A percentile compares a stretch with the other conserved stretches of the same genome.
Evolutionary conservation across 768 basidiomycete species (phyloP).

Genomic region (Xerocomus potaroensis): DNA sequence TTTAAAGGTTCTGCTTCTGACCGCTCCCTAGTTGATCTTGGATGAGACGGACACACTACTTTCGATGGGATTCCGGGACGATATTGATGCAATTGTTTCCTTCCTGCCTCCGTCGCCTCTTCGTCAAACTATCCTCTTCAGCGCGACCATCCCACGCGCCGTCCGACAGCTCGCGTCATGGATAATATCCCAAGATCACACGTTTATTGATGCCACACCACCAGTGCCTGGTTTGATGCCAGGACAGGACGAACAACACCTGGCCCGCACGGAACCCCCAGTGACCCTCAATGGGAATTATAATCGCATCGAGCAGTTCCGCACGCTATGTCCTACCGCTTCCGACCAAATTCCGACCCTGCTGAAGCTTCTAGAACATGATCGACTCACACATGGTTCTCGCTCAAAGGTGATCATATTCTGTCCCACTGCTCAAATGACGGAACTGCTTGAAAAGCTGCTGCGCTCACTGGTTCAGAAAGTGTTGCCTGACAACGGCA

Average conservation of each 20-base stretch:
- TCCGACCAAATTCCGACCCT: conserved; percentile 75
- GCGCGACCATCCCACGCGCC: conserved; percentile 73
- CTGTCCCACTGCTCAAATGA: conserved; percentile 80
- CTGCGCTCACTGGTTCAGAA: conserved; percentile 44
- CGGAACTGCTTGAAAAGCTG: conserved; percentile 66
- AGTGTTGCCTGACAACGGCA: conserved; percentile 50
- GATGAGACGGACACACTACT: conserved; percentile 92
- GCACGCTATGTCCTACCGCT: conserved; percentile 65
- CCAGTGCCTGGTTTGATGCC: conserved; percentile 40
- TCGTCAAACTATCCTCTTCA: conserved; percentile 91
- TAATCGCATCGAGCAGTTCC: conserved; percentile 75
- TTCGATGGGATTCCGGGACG: conserved; percentile 89
- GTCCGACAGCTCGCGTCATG: conserved; percentile 68
- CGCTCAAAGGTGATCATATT: conserved; percentile 79
- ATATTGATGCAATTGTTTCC: conserved; percentile 68
- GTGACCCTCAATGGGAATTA: conserved; percentile 32
- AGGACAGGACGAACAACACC: neutral
- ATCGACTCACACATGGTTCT: conserved; percentile 69
- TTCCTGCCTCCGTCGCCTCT: conserved; percentile 57
- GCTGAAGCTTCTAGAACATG: conserved; percentile 77
- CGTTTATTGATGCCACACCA: conserved; percentile 69
- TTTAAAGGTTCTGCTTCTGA: conserved; percentile 1
- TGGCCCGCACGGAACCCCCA: neutral
- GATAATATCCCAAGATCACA: conserved; percentile 56
- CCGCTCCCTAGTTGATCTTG: conserved; percentile 63